These are phyloP conservation scores for Boletellus ananiceps DNA, from an alignment of 768 basidiomycete genomes.

Conservation along the genomic window DNA sequence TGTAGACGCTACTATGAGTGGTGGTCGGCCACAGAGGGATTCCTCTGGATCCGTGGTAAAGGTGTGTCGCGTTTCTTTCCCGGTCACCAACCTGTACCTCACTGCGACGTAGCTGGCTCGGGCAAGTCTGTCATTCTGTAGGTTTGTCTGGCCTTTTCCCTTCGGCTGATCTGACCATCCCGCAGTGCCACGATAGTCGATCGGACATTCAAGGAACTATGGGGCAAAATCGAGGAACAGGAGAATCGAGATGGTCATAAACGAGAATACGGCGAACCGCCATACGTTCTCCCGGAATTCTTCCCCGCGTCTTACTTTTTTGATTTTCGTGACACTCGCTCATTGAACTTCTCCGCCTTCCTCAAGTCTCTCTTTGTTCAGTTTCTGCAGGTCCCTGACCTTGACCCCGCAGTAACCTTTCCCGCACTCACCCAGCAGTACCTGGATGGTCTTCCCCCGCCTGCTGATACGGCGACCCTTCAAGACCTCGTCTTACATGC, in stretches of 20 bases:
- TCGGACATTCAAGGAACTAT: slow-evolving; percentile 19
- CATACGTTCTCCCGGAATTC: slow-evolving; percentile 20
- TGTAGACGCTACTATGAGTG: slow-evolving; percentile 19
- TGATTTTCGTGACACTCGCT: slow-evolving; percentile 26
- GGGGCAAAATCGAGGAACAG: slow-evolving; percentile 20
- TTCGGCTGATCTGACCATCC: slow-evolving; percentile 2
- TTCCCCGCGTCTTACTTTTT: slow-evolving; percentile 27
- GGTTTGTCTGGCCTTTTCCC: not conserved
- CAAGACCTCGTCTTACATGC: slow-evolving; percentile 19
- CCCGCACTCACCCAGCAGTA: slow-evolving; percentile 16
- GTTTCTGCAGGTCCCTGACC: slow-evolving; percentile 23
- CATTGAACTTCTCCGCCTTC: slow-evolving; percentile 13
- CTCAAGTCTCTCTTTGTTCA: slow-evolving; percentile 24
- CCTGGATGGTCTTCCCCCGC: slow-evolving; percentile 17
- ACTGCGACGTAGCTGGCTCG: slow-evolving; percentile 12
- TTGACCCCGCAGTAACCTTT: slow-evolving; percentile 17
- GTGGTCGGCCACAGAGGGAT: slow-evolving; percentile 16
- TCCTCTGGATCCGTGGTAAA: slow-evolving; percentile 26
- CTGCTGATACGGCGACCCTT: slow-evolving; percentile 9
- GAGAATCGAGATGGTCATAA: slow-evolving; percentile 13
- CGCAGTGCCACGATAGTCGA: slow-evolving; percentile 24
- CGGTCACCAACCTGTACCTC: not conserved
- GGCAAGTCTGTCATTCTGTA: slow-evolving; percentile 26
- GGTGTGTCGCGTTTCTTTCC: slow-evolving; percentile 3
- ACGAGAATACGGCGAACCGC: slow-evolving; percentile 15